phyloP scores from a whole-genome alignment of 108 stramenopile species.

The Stephanodiscus minutulus region DNA sequence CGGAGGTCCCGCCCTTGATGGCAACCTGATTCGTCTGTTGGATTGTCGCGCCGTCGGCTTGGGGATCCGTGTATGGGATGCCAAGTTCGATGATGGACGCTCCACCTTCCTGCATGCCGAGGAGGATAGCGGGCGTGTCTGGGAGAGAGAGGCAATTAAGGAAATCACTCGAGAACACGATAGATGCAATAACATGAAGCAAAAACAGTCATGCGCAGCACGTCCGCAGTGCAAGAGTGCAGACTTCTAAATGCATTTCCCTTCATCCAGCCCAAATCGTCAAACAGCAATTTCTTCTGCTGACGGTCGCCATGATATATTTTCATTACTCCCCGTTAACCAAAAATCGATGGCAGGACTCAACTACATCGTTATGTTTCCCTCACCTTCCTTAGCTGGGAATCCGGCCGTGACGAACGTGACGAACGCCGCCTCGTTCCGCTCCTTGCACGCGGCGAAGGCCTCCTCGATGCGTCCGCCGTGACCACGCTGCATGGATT shows the following conservation, averaged over 20 bases:
- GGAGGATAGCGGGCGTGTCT: slow-evolving; percentile 93
- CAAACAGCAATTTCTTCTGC: not conserved
- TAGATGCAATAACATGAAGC: not conserved
- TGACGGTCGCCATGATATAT: not conserved
- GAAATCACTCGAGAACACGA: not conserved
- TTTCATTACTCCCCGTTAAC: not conserved
- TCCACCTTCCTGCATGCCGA: slow-evolving; percentile 96
- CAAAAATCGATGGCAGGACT: not conserved
- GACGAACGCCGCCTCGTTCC: slow-evolving; percentile 86
- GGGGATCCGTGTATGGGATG: slow-evolving; percentile 98
- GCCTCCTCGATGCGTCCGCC: slow-evolving; percentile 83
- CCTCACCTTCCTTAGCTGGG: slow-evolving; percentile 74
- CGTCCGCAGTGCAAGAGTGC: too few relatives aligned
- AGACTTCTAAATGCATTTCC: not conserved
- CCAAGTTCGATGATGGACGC: slow-evolving; percentile 96
- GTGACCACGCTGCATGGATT: slow-evolving; percentile 67
- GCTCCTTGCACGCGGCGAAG: slow-evolving; percentile 78
- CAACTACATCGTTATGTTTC: not conserved
- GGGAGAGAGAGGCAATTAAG: not conserved
- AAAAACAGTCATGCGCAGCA: too few relatives aligned
- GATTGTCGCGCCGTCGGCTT: slow-evolving; percentile 98
- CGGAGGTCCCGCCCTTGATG: slow-evolving; percentile 86
- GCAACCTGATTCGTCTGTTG: slow-evolving; percentile 95
- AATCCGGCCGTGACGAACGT: slow-evolving; percentile 91
- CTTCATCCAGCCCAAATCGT: not conserved